phyloP scores from a whole-genome alignment of 1,284 basidiomycete species.

The Apiotrichum laibachii region DNA sequence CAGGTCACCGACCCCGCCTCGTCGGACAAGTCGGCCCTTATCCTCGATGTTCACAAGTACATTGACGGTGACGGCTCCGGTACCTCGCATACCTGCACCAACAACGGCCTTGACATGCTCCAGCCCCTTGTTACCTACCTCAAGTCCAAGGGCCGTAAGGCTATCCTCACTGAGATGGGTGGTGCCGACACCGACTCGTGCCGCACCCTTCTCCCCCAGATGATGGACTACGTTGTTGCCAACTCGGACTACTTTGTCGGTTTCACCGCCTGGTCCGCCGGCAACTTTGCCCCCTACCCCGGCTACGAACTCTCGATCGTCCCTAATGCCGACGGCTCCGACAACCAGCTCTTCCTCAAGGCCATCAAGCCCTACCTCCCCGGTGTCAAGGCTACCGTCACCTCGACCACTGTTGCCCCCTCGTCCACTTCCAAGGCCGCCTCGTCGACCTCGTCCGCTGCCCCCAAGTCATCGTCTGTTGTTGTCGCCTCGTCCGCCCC shows the following conservation, averaged over 20 bases:
- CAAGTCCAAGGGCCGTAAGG: slow-evolving; percentile 57
- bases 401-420: background rate
- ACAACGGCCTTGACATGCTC: slow-evolving; percentile 56
- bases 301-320: slow-evolving; percentile 34
- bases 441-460: slow-evolving; percentile 1
- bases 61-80: slow-evolving; percentile 62
- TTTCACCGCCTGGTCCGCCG: slow-evolving; percentile 57
- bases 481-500: background rate
- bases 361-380: slow-evolving; percentile 41
- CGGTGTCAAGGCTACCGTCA: slow-evolving; percentile 12
- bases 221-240: slow-evolving; percentile 56
- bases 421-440: background rate
- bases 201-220: slow-evolving; percentile 42
- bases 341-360: slow-evolving; percentile 32
- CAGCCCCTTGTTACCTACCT: slow-evolving; percentile 56
- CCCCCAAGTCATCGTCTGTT: slow-evolving; percentile 1
- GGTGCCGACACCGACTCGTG: slow-evolving; percentile 54
- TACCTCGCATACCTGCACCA: slow-evolving; percentile 55
- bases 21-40: slow-evolving; percentile 53
- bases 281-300: slow-evolving; percentile 30
- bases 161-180: slow-evolving; percentile 61
- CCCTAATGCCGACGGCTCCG: slow-evolving; percentile 28
- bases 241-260: slow-evolving; percentile 56
- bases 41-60: slow-evolving; percentile 66
- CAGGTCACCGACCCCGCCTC: slow-evolving; percentile 61